These are phyloP conservation scores for Populus trichocarpa DNA, from an alignment of 441 rosid species.

Conservation along the genomic window DNA sequence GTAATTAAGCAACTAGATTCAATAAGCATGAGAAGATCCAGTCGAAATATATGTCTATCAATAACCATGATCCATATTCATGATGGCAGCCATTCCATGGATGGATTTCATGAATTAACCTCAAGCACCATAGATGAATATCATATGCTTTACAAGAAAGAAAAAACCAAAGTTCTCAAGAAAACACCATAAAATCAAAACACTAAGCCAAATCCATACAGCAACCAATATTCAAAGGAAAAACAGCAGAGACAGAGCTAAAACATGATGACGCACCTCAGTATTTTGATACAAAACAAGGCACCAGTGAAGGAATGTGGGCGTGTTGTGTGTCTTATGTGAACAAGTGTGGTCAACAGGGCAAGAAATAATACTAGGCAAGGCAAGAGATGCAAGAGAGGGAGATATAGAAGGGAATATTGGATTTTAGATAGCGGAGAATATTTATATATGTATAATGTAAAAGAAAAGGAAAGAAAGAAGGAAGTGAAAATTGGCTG, in stretches of 20 bases:
- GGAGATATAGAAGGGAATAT: background rate
- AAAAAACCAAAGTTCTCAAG: background rate
- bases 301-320: background rate
- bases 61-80: background rate
- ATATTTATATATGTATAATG: too few relatives aligned
- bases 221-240: background rate
- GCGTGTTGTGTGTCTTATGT: background rate
- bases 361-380: too few relatives aligned
- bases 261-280: conserved; percentile 21
- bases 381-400: background rate
- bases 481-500: conserved; percentile 18
- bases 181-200: background rate
- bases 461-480: too few relatives aligned
- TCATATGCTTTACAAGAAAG: background rate
- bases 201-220: background rate
- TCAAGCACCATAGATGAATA: background rate
- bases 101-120: background rate
- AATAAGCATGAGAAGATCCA: background rate
- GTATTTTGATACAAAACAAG: conserved; percentile 6
- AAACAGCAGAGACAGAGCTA: background rate
- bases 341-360: conserved; percentile 12
- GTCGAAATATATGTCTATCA: background rate
- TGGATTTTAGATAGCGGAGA: too few relatives aligned
- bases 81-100: background rate
- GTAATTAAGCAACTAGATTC: background rate